phyloP scores from a whole-genome alignment of 441 rosid genomes.

The Syzygium syzygioides region DNA sequence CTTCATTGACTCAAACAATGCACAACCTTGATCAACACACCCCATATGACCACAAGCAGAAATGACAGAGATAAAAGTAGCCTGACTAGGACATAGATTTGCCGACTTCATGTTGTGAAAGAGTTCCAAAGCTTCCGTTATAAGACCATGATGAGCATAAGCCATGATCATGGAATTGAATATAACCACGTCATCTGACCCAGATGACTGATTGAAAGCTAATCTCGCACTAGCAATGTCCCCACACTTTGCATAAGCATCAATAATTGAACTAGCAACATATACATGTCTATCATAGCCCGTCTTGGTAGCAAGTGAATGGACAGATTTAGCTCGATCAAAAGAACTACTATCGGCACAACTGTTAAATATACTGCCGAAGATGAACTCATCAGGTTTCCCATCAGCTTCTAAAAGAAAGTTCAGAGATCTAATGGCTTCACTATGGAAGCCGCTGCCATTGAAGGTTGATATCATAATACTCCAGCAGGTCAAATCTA shows the following conservation, averaged over 20 bases:
- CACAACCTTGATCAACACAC: constrained; percentile 23
- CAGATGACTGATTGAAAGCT: constrained; percentile 19
- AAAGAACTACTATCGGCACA: constrained; percentile 13
- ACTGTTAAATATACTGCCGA: constrained; percentile 24
- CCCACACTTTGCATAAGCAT: constrained; percentile 30
- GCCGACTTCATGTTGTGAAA: constrained; percentile 25
- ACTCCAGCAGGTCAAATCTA: constrained; percentile 22
- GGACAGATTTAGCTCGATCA: constrained; percentile 17
- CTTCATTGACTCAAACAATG: constrained; percentile 23
- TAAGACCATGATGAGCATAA: constrained; percentile 28
- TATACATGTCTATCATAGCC: constrained; percentile 16
- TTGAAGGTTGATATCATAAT: constrained; percentile 19
- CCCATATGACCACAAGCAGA: constrained; percentile 35
- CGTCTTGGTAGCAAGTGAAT: constrained; percentile 20
- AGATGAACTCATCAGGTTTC: constrained; percentile 28
- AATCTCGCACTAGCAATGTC: constrained; percentile 21
- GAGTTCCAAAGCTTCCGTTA: constrained; percentile 22
- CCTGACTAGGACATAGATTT: constrained; percentile 22
- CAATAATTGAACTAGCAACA: constrained; percentile 21
- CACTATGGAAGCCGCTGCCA: constrained; percentile 9
- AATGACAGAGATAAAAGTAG: constrained; percentile 30
- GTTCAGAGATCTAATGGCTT: constrained; percentile 18
- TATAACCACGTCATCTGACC: constrained; percentile 19
- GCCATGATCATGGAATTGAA: constrained; percentile 31
- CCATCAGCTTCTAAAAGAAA: constrained; percentile 10